Conservation (phyloP, 2,329 filamentous ascomycete species). For the Fusarium udum region DNA sequence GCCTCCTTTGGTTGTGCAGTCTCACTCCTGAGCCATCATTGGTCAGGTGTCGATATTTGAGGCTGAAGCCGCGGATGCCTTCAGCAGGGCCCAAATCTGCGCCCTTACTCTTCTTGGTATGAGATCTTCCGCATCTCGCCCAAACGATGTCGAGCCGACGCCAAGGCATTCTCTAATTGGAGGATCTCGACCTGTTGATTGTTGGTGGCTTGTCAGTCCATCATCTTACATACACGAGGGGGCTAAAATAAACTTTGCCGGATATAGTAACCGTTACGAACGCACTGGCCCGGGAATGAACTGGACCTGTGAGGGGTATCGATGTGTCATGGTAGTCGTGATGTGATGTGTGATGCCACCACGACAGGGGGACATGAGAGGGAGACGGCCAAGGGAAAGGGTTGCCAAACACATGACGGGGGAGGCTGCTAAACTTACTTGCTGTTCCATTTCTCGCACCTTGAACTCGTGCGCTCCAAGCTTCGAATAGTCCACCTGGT, state of each 20-base stretch:
- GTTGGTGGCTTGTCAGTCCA: constrained; percentile 38
- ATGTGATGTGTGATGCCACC: constrained; percentile 3
- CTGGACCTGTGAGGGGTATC: neutral
- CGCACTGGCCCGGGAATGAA: constrained; percentile 19
- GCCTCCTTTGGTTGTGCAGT: neutral
- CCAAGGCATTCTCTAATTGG: constrained; percentile 88
- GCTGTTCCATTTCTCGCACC: constrained; percentile 98
- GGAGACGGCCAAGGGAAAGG: neutral
- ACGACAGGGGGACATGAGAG: neutral
- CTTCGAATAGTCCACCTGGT: constrained; percentile 86
- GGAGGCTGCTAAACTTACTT: constrained; percentile 67
- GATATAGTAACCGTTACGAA: constrained; percentile 36
- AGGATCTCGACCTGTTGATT: constrained; percentile 90
- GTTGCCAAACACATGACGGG: constrained; percentile 22
- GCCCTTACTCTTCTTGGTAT: constrained; percentile 77
- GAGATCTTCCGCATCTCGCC: constrained; percentile 99
- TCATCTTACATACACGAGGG: constrained; percentile 8
- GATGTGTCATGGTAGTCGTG: neutral
- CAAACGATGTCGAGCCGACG: constrained; percentile 80
- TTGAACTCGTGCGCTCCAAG: constrained; percentile 97
- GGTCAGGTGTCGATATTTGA: neutral
- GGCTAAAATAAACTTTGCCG: constrained; percentile 20
- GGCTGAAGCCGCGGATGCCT: constrained; percentile 12
- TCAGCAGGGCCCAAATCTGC: neutral
- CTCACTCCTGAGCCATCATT: neutral